These are phyloP conservation scores for Apiotrichum gracile DNA, from an alignment of 1,284 basidiomycete genomes.

Conservation along the genomic window DNA sequence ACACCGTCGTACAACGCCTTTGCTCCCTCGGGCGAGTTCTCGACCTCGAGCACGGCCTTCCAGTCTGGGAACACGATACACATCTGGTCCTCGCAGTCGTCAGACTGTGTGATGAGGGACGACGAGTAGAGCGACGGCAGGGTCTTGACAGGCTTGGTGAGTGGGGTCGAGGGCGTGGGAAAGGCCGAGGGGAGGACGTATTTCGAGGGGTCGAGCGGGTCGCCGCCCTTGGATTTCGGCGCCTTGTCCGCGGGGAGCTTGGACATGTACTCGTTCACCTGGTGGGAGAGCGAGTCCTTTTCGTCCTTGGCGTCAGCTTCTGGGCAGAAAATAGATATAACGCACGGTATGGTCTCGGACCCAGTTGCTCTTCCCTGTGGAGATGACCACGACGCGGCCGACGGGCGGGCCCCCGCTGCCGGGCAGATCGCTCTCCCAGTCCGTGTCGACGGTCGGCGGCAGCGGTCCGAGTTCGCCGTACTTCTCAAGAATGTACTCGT, in stretches of 20 bases:
- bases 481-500: slow-evolving; percentile 27
- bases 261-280: slow-evolving; percentile 47
- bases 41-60: slow-evolving; percentile 67
- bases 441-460: slow-evolving; percentile 63
- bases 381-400: slow-evolving; percentile 74
- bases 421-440: slow-evolving; percentile 70
- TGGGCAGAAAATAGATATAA: background rate
- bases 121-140: slow-evolving; percentile 62
- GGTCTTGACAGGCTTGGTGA: slow-evolving; percentile 22
- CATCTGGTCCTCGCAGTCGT: slow-evolving; percentile 58
- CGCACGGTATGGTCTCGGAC: slow-evolving; percentile 60
- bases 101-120: slow-evolving; percentile 71
- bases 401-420: slow-evolving; percentile 75
- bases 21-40: slow-evolving; percentile 60
- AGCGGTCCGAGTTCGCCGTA: slow-evolving; percentile 64
- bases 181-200: slow-evolving; percentile 35
- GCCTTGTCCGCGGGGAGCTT: slow-evolving; percentile 16
- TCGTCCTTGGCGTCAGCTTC: slow-evolving; percentile 46
- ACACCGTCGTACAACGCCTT: slow-evolving; percentile 60
- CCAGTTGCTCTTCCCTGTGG: slow-evolving; percentile 85
- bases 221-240: slow-evolving; percentile 14
- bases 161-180: slow-evolving; percentile 23
- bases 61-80: slow-evolving; percentile 87
- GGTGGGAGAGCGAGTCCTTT: slow-evolving; percentile 60
- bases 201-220: slow-evolving; percentile 11